Evolutionary conservation across 2,329 filamentous ascomycete species (phyloP).

Genomic region (Fusarium longipes): DNA sequence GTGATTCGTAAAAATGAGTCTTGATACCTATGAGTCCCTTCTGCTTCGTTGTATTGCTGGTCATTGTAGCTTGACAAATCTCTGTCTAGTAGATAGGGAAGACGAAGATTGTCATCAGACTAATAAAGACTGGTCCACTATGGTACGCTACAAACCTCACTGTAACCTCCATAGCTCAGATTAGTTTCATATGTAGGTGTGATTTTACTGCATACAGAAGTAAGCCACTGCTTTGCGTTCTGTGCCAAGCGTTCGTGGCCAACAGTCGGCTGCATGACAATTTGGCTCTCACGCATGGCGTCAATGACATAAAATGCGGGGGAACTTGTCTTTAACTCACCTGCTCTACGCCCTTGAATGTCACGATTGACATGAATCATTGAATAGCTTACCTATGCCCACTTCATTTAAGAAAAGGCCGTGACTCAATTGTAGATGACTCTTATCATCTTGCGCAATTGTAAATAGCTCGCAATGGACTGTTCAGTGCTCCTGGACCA

Average conservation of each 20-base stretch:
- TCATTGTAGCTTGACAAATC: no score
- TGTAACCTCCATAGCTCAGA: not conserved
- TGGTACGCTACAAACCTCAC: not conserved
- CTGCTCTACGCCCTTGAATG: not conserved
- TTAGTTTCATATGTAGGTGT: no score
- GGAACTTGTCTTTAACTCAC: not conserved
- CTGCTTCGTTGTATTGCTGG: not conserved
- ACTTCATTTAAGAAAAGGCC: not conserved
- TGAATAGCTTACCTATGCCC: fast-evolving
- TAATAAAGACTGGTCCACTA: no score
- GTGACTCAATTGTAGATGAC: fast-evolving
- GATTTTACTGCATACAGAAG: no score
- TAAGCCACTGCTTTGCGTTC: no score
- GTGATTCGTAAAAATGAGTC: no score
- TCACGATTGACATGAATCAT: not conserved
- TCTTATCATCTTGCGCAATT: no score
- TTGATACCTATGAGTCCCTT: no score
- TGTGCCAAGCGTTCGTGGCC: no score
- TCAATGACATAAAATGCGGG: slow-evolving; percentile 4
- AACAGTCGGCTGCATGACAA: not conserved
- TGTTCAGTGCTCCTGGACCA: not conserved
- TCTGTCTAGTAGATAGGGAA: not conserved
- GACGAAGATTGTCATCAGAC: no score
- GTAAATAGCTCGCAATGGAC: not conserved
- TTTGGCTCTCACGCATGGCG: not conserved